Percentiles rank a stretch among this genome's conserved stretches.
Conservation (phyloP, 2,329 filamentous ascomycete species). For the Neonectria coccinea region DNA sequence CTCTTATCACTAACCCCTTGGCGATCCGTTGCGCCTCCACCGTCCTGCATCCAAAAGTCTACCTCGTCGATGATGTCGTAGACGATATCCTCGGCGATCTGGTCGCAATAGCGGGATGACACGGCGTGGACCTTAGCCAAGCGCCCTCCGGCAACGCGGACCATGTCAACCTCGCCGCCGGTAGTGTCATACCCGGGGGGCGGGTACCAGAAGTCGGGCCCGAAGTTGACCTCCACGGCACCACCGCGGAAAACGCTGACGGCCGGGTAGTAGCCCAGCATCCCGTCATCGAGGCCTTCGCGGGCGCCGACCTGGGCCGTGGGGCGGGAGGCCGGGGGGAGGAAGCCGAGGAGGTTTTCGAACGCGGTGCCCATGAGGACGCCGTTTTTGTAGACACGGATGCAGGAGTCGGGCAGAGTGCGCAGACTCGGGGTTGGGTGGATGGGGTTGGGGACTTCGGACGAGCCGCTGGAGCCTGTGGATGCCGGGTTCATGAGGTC, state of each 20-base stretch:
- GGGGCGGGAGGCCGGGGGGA: conserved; percentile 87
- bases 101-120: conserved; percentile 86
- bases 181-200: conserved; percentile 69
- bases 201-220: conserved; percentile 91
- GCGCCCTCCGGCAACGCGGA: conserved; percentile 38
- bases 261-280: conserved; percentile 95
- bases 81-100: conserved; percentile 93
- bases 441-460: conserved; percentile 75
- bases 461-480: conserved; percentile 57
- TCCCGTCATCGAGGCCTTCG: conserved; percentile 91
- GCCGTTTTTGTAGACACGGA: conserved; percentile 95
- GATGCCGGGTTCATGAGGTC: conserved; percentile 80
- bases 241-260: conserved; percentile 93
- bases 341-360: conserved; percentile 86
- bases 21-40: conserved; percentile 61
- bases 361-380: conserved; percentile 87
- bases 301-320: conserved; percentile 79
- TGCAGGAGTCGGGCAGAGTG: conserved; percentile 85
- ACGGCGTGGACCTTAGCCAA: conserved; percentile 67
- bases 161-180: conserved; percentile 62
- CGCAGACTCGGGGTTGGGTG: conserved; percentile 81
- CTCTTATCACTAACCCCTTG: conserved; percentile 59
- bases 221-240: conserved; percentile 93
- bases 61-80: conserved; percentile 96
- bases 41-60: conserved; percentile 85